phyloP scores from a whole-genome alignment of 179 eudicot species.

The Silene coronaria region DNA sequence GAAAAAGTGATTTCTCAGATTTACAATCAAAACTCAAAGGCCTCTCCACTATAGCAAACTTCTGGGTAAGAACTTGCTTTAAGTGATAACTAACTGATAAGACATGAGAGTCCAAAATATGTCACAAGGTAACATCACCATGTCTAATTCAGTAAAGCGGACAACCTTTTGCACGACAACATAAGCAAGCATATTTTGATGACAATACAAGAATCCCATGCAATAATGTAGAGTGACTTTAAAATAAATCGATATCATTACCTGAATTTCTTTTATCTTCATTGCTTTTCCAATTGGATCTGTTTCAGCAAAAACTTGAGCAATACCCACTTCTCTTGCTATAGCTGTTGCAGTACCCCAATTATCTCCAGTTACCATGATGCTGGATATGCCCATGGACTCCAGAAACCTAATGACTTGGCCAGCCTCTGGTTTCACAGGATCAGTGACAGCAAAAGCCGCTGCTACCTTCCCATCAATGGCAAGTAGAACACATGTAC shows the following conservation, averaged over 20 bases:
- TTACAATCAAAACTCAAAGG: background rate
- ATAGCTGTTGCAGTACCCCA: constrained; percentile 89
- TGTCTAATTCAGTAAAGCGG: too few species aligned
- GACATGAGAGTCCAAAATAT: background rate
- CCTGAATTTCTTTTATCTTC: constrained; percentile 92
- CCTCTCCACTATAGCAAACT: background rate
- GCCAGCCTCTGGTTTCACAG: constrained; percentile 90
- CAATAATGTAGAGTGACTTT: background rate
- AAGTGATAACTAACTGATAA: background rate
- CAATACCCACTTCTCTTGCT: constrained; percentile 73
- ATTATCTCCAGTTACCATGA: constrained; percentile 96
- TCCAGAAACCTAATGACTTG: constrained; percentile 58
- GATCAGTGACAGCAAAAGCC: constrained; percentile 89
- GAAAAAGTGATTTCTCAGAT: background rate
- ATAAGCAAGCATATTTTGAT: too few species aligned
- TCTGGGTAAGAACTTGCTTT: background rate
- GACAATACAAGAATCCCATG: background rate
- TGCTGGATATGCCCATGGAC: constrained; percentile 69
- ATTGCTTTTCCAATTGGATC: constrained; percentile 86
- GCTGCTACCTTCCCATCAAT: constrained; percentile 73
- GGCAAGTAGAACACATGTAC: constrained; percentile 77
- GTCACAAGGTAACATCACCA: too few species aligned
- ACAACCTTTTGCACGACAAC: too few species aligned
- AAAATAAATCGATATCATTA: constrained; percentile 20
- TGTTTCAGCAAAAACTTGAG: constrained; percentile 75